Conservation (phyloP, 768 basidiomycete genomes). For the Auriscalpium microsporum region DNA sequence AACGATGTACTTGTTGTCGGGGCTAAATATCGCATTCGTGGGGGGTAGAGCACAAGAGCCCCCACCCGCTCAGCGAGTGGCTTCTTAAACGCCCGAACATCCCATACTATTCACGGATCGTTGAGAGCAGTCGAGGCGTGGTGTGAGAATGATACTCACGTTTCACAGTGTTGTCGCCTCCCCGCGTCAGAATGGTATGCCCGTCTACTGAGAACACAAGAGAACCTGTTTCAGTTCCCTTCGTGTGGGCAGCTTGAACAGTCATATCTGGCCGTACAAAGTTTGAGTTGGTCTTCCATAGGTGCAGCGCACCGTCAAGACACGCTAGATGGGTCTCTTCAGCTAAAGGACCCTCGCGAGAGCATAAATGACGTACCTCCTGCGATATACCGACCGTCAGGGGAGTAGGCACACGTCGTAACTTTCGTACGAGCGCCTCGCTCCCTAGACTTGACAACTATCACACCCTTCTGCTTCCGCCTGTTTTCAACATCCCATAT, state of each 20-base stretch:
- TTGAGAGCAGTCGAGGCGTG: not conserved
- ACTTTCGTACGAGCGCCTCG: slow-evolving; percentile 91
- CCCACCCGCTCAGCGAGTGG: slow-evolving; percentile 60
- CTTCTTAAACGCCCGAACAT: slow-evolving; percentile 83
- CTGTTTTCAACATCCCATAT: slow-evolving; percentile 94
- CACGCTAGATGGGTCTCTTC: slow-evolving; percentile 47
- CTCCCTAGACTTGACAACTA: slow-evolving; percentile 95
- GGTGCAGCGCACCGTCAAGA: slow-evolving; percentile 83
- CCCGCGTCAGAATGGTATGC: slow-evolving; percentile 75
- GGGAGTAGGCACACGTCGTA: slow-evolving; percentile 77
- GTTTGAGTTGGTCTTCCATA: slow-evolving; percentile 91
- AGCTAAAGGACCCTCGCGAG: not conserved
- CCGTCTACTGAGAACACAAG: slow-evolving; percentile 87
- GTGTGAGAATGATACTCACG: slow-evolving; percentile 41
- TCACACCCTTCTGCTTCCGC: slow-evolving; percentile 90
- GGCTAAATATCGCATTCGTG: slow-evolving; percentile 93
- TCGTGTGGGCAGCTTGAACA: slow-evolving; percentile 80
- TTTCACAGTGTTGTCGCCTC: slow-evolving; percentile 94
- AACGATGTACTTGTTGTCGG: slow-evolving; percentile 82
- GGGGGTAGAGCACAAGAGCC: slow-evolving; percentile 75
- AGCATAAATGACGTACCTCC: slow-evolving; percentile 51
- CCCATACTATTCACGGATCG: slow-evolving; percentile 68
- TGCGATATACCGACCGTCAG: slow-evolving; percentile 79
- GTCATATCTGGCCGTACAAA: slow-evolving; percentile 86
- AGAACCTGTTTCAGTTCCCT: slow-evolving; percentile 81